Evolutionary conservation across 1,284 basidiomycete genomes (phyloP), one percentile per base, ranked within the genome.

Genomic region (Salmacisia buchloeana): DNA sequence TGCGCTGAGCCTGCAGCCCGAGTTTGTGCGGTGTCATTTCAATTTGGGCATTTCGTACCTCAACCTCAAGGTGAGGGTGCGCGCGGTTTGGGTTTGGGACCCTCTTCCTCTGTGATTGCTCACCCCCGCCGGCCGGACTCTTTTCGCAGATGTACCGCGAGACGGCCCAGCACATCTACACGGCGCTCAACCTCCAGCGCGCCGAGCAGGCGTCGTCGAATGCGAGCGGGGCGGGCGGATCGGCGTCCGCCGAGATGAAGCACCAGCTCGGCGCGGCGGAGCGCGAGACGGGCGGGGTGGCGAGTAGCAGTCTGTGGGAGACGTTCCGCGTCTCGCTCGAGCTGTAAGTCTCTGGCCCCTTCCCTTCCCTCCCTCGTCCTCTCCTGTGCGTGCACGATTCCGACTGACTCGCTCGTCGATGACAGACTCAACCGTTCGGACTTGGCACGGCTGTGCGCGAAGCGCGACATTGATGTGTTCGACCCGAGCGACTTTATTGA

Each of bases 1-100:
- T 58, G 96, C 94, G 2, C 83, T 98, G 39, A 88, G 91, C 68
- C 83, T 97, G 62, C 92, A 96, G 75, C 94, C 94, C 3, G 86
- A 86, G 38, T 98, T 97, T 80, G 93, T 97, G 61, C 88, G 96
- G 13, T 76, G 74, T 58, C 77, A 77, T 54, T 78, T 78, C 43
- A 78, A 78, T 63, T 59, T 76, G 35, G 67, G 66, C 49, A 77
- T 78, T 61, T 72, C 71, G 3, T 78, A 71, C 46, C 63, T 78
- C 43, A 78, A 77, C 58, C 62, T 78, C 41, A 76, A 76, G 67
- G 66, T 67, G 31, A 52, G 63, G 35, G 15, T 45, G 5, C 43
- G 13, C 43, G 3, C 33, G 12, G 7, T 25, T 35, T 29, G 35
- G 27, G 31, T 21, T 13, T 1, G 4, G 4, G 7, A 10, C 15